Evolutionary conservation across 2,329 filamentous ascomycete species (phyloP).

Genomic region (Drechslera avenae): DNA sequence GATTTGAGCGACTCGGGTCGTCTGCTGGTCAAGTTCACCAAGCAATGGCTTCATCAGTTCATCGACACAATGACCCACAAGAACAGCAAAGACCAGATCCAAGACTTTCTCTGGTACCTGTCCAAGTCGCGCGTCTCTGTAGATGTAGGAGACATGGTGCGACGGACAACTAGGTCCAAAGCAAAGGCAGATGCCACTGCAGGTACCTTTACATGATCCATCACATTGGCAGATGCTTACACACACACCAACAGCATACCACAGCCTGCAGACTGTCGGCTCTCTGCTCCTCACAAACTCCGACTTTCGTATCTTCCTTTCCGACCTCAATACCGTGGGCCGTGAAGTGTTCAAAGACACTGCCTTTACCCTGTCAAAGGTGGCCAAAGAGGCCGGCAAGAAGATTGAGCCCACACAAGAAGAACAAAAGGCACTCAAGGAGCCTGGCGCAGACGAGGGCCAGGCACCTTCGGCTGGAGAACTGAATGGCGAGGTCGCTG

Average conservation of each 20-base stretch:
- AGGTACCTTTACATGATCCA: conserved; percentile 54
- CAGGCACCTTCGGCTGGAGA: conserved; percentile 64
- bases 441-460: conserved; percentile 55
- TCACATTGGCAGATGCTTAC: conserved; percentile 22
- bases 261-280: conserved; percentile 81
- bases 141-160: conserved; percentile 67
- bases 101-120: conserved; percentile 89
- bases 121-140: conserved; percentile 73
- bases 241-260: conserved; percentile 66
- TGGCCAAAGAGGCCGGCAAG: conserved; percentile 75
- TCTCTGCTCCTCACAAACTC: conserved; percentile 86
- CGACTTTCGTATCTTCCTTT: conserved; percentile 85
- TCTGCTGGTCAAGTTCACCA: conserved; percentile 71
- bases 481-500: conserved; percentile 57
- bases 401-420: conserved; percentile 71
- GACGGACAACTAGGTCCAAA: conserved; percentile 66
- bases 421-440: conserved; percentile 61
- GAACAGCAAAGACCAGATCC: conserved; percentile 82
- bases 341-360: conserved; percentile 87
- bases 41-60: conserved; percentile 76
- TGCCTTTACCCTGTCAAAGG: conserved; percentile 76
- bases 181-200: conserved; percentile 73
- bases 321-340: conserved; percentile 77
- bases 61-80: conserved; percentile 83
- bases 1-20: conserved; percentile 80